Evolutionary conservation across 495 filamentous ascomycete species (phyloP).

Genomic region (Penicillium simplicissimum): DNA sequence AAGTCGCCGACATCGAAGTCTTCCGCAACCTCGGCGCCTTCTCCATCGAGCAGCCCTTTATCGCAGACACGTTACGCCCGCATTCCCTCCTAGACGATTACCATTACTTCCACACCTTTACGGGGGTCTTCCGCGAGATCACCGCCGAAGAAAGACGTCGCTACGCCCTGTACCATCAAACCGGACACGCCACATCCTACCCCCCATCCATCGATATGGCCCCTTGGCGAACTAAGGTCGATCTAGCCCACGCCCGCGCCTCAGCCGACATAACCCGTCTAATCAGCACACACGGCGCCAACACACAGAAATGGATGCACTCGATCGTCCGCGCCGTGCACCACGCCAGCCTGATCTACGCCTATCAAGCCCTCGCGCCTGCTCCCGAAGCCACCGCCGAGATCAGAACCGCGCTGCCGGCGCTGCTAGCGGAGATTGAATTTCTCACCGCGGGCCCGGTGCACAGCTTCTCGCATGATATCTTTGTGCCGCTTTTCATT

Average conservation of each 20-base stretch:
- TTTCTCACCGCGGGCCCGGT: constrained; percentile 6
- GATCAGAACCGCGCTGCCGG: neutral
- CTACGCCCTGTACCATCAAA: neutral
- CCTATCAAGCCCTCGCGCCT: neutral
- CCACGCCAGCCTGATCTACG: constrained; percentile 9
- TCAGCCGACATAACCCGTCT: constrained; percentile 4
- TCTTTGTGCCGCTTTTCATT: constrained; percentile 14
- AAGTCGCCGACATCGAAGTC: constrained; percentile 13
- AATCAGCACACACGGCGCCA: constrained; percentile 1
- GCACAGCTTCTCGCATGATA: constrained; percentile 12
- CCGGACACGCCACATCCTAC: neutral
- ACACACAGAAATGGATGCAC: constrained; percentile 8
- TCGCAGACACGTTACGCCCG: neutral
- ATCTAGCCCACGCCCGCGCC: constrained; percentile 2
- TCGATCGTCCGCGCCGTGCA: constrained; percentile 11
- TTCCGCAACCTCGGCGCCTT: constrained; percentile 12
- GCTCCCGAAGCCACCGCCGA: neutral
- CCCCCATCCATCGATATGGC: neutral
- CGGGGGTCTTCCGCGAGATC: constrained; percentile 11
- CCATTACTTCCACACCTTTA: constrained; percentile 7
- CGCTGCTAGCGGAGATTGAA: neutral
- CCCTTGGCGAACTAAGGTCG: constrained; percentile 2
- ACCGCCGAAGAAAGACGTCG: constrained; percentile 10
- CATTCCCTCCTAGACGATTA: constrained; percentile 1
- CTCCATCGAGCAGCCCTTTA: constrained; percentile 1